Conservation (phyloP, 176 grass and related monocot species). For the maize (Zea mays) region Zm-B73-REFERENCE-NAM-5.0 NC_050104.1:153466501-153467000, state of each 20-base stretch:
- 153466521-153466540: too few species aligned
- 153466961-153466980: neutral
- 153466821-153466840: constrained; percentile 52
- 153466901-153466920: constrained; percentile 29
- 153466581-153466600: too few species aligned
- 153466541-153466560: too few species aligned
- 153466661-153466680: too few species aligned
- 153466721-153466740: constrained; percentile 2
- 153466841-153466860: constrained; percentile 48
- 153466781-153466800: constrained; percentile 63
- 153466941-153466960: constrained; percentile 14
- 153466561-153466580: too few species aligned
- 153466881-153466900: constrained; percentile 55
- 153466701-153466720: neutral
- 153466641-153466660: too few species aligned
- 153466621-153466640: too few species aligned
- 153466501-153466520: too few species aligned
- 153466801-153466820: constrained; percentile 62
- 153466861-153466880: constrained; percentile 60
- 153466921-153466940: neutral
- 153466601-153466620: too few species aligned
- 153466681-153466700: too few species aligned
- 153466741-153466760: constrained; percentile 10
- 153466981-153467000: constrained; percentile 33
- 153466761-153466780: constrained; percentile 72